phyloP scores from a whole-genome alignment of 495 filamentous ascomycete species.

The Tuber umbilicatum region DNA sequence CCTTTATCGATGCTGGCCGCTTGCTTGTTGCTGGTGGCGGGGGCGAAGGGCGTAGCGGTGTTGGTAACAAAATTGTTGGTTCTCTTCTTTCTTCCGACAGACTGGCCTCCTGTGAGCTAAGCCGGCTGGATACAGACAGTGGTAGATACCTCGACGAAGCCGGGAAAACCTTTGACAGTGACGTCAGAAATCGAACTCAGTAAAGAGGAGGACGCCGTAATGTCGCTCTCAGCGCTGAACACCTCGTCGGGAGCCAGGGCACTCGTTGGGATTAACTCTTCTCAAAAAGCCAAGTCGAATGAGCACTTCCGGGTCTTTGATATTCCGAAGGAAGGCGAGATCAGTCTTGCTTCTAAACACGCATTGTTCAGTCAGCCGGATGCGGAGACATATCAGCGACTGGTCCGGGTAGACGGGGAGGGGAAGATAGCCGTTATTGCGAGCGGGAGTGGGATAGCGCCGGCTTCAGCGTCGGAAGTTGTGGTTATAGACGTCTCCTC shows the following conservation, averaged over 20 bases:
- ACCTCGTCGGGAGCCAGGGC: slow-evolving; percentile 38
- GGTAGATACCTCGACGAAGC: slow-evolving; percentile 3
- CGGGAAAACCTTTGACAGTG: slow-evolving; percentile 22
- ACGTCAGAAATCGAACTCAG: slow-evolving; percentile 62
- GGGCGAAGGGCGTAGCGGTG: slow-evolving; percentile 74
- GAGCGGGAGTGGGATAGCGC: slow-evolving; percentile 42
- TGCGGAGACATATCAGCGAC: slow-evolving; percentile 41
- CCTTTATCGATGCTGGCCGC: slow-evolving; percentile 68
- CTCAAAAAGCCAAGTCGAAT: slow-evolving; percentile 70
- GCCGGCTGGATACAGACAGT: not conserved
- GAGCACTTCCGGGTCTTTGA: slow-evolving; percentile 77
- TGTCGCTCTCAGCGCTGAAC: slow-evolving; percentile 61
- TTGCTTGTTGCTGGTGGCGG: slow-evolving; percentile 88
- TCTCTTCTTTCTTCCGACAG: slow-evolving; percentile 2
- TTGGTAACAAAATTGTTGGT: slow-evolving; percentile 82
- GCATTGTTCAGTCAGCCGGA: slow-evolving; percentile 27
- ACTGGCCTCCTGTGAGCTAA: not conserved
- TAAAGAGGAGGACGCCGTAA: slow-evolving; percentile 85
- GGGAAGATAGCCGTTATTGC: slow-evolving; percentile 46
- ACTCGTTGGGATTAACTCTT: slow-evolving; percentile 85
- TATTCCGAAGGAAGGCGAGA: slow-evolving; percentile 27
- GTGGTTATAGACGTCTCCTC: slow-evolving; percentile 67
- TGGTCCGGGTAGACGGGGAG: slow-evolving; percentile 54
- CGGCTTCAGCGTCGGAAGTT: slow-evolving; percentile 58
- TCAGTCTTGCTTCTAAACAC: slow-evolving; percentile 23